Conservation (phyloP, 129 eudicot species). For the Helianthus annuus region DNA sequence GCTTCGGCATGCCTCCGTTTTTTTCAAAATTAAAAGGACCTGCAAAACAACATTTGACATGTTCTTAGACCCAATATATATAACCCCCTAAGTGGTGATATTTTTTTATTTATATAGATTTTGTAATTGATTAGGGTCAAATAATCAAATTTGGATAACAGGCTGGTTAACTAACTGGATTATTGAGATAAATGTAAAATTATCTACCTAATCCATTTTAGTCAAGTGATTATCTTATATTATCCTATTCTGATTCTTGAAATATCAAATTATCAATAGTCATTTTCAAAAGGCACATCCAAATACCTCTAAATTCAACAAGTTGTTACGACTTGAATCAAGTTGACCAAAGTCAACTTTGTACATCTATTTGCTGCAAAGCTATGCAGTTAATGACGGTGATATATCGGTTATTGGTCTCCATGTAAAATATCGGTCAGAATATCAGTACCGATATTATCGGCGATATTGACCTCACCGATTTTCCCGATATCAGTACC, state of each 20-base stretch:
- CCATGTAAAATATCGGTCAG: no score
- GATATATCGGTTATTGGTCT: no score
- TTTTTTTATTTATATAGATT: neutral
- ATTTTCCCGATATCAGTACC: no score
- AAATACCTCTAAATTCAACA: conserved; percentile 18
- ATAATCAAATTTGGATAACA: neutral
- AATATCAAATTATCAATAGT: neutral
- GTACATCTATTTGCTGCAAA: conserved; percentile 14
- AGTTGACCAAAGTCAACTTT: conserved; percentile 20
- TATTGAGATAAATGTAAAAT: conserved; percentile 1
- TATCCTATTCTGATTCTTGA: neutral
- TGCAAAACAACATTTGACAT: conserved; percentile 28
- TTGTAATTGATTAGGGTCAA: neutral
- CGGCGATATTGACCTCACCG: no score
- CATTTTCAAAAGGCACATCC: neutral
- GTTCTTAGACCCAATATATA: conserved; percentile 9
- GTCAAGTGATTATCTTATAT: conserved; percentile 1
- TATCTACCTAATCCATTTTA: neutral
- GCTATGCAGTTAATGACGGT: no score
- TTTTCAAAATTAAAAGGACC: conserved; percentile 91
- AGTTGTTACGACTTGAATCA: conserved; percentile 10
- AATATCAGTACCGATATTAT: no score
- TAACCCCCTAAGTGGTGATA: conserved; percentile 12
- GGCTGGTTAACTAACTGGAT: neutral
- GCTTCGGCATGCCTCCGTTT: conserved; percentile 62